Evolutionary conservation across 2,329 filamentous ascomycete species (phyloP).

Genomic region (Westerdykella aurantiaca): DNA sequence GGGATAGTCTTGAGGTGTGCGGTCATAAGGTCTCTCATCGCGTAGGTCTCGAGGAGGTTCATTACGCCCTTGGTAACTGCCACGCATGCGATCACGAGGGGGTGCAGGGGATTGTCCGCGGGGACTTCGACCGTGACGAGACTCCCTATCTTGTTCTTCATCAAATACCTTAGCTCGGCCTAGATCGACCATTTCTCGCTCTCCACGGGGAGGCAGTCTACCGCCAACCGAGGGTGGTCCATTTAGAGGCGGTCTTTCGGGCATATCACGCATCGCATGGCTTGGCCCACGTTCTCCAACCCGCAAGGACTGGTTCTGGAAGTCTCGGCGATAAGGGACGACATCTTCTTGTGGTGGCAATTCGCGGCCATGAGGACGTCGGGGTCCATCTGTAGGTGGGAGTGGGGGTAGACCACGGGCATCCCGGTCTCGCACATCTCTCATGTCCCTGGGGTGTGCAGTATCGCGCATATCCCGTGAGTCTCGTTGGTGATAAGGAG

Average conservation of each 20-base stretch:
- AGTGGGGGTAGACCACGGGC: slow-evolving; percentile 21
- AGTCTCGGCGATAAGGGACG: slow-evolving; percentile 22
- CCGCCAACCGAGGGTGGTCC: slow-evolving; percentile 2
- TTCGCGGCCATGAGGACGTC: slow-evolving; percentile 20
- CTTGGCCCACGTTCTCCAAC: slow-evolving; percentile 19
- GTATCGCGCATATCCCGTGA: slow-evolving; percentile 12
- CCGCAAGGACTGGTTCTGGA: slow-evolving; percentile 13
- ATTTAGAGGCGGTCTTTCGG: slow-evolving; percentile 5
- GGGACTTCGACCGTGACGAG: slow-evolving; percentile 25
- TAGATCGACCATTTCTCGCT: slow-evolving; percentile 36
- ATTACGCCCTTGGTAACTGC: slow-evolving; percentile 18
- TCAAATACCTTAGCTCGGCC: slow-evolving; percentile 37
- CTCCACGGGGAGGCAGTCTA: slow-evolving; percentile 9
- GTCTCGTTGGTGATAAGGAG: slow-evolving; percentile 22
- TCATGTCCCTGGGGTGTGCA: slow-evolving; percentile 8
- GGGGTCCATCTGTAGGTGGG: slow-evolving; percentile 11
- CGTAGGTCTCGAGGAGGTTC: slow-evolving; percentile 24
- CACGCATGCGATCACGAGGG: neutral
- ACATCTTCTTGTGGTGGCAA: slow-evolving; percentile 19
- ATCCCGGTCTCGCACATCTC: slow-evolving; percentile 25
- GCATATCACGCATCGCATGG: slow-evolving; percentile 13
- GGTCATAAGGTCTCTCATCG: slow-evolving; percentile 33
- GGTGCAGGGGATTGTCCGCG: slow-evolving; percentile 18
- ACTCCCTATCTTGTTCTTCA: slow-evolving; percentile 20
- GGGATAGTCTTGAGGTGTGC: slow-evolving; percentile 17